Base-by-base conservation (phyloP, 2,329 filamentous ascomycete species). In the Phoma herbarum region DNA sequence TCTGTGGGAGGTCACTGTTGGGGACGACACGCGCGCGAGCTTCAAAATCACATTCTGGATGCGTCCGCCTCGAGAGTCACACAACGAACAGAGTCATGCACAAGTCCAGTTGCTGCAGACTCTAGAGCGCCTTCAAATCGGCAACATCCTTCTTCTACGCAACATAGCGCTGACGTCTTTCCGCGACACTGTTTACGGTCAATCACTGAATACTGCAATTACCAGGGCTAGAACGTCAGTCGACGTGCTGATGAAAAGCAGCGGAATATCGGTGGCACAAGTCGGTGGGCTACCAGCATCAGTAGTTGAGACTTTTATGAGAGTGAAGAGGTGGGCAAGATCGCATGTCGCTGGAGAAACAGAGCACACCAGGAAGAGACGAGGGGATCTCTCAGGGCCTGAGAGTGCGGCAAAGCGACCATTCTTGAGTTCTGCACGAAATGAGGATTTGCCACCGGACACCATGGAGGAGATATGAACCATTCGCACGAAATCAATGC, bases 11-110 rank as follows among this genome's bases (percentile, higher is more conserved):
- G 60, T 75, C 41, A 59, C 44, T 9, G 87, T 97, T 1, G 93
- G 91, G 5, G 94, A 98, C 74, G 91, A 97, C 50, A 96, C 93
- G 0, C 86, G 84, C 63, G 86, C 91, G 0, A 90, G 90, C 2
- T 96, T 97, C 77, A 86, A 84, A 26, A 82, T 97, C 54, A 93
- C 90, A 2, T 92, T 96, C 74, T 98, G 94, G 94, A 80, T 96
- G 1, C 78, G 83, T 4, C 76, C 80, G 12, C 42, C 52, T 28
- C 46, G 51, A 23, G 50, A 63, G 25, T 59, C 58, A 11, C 51
- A 63, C 28, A 55, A 56, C n/a, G 58, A 68, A 39, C 58, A 61
- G 9, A 39, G 51, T 5, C 37, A 69, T 54, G 44, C 60, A 37
- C 73, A 75, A 54, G 70, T 62, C 63, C 35, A 63, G 52, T 77